Evolutionary conservation across 371 early-diverging fungal genomes (phyloP).

Genomic region (Chytridium lagenaria): DNA sequence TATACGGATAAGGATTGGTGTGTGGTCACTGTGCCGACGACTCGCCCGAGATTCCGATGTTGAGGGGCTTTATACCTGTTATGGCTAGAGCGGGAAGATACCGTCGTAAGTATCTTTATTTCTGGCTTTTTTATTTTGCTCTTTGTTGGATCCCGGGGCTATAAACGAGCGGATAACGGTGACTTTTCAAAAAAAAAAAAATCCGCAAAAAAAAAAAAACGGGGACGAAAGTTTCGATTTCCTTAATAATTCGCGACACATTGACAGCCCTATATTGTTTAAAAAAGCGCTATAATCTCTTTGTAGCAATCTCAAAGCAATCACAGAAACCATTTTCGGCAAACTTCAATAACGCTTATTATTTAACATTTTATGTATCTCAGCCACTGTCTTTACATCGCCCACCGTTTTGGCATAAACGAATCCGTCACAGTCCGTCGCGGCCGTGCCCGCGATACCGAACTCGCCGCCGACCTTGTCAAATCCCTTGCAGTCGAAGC

Average conservation of each 20-base stretch:
- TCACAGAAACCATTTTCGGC: too few relatives aligned
- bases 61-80: conserved; percentile 38
- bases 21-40: conserved; percentile 49
- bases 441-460: conserved; percentile 11
- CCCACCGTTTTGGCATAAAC: conserved; percentile 42
- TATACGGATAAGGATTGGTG: conserved; percentile 55
- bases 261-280: too few relatives aligned
- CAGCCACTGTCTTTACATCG: conserved; percentile 46
- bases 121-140: neutral
- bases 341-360: neutral
- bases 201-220: too few relatives aligned
- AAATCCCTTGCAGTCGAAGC: conserved; percentile 29
- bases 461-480: conserved; percentile 24
- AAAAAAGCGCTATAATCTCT: too few relatives aligned
- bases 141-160: neutral
- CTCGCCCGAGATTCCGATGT: conserved; percentile 45
- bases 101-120: conserved; percentile 32
- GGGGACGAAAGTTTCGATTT: too few relatives aligned
- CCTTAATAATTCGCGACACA: too few relatives aligned
- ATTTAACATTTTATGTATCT: neutral
- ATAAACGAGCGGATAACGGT: neutral
- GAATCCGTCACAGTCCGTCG: conserved; percentile 30
- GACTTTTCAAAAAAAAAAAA: neutral
- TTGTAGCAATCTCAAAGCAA: too few relatives aligned
- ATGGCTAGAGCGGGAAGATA: conserved; percentile 29